Percentiles rank a stretch among this genome's conserved stretches.
phyloP scores from a whole-genome alignment of 2,329 filamentous ascomycete genomes.

The Aspergillus viridinutans region DNA sequence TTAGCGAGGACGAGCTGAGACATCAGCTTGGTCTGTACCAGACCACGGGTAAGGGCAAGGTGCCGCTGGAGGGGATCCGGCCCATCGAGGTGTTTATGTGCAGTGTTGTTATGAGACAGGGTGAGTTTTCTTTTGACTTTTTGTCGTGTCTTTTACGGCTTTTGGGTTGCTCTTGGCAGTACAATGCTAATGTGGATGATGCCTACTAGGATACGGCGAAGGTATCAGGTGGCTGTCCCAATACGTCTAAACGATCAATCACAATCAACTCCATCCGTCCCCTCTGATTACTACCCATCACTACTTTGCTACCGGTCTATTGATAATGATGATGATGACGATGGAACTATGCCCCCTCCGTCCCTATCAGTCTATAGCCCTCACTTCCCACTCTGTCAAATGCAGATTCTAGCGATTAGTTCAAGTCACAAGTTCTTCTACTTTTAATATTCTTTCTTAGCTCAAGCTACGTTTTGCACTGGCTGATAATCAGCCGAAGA shows the following conservation, averaged over 20 bases:
- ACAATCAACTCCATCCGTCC: background rate
- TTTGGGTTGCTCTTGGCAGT: background rate
- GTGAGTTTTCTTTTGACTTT: constrained; percentile 41
- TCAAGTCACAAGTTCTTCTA: background rate
- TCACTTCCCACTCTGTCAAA: background rate
- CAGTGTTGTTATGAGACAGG: constrained; percentile 97
- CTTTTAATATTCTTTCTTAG: background rate
- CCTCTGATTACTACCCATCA: background rate
- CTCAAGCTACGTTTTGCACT: background rate
- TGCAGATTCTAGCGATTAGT: background rate
- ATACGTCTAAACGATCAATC: constrained; percentile 63
- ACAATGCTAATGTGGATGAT: constrained; percentile 5
- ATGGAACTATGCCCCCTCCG: background rate
- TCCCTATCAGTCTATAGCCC: background rate
- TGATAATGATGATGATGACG: background rate
- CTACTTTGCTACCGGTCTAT: background rate
- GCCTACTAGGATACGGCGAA: constrained; percentile 68
- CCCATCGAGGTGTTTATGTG: constrained; percentile 99
- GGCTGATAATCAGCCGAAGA: background rate
- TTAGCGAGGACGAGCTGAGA: constrained; percentile 92
- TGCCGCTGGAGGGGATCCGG: constrained; percentile 83
- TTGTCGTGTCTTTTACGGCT: background rate
- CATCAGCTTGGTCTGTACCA: constrained; percentile 91
- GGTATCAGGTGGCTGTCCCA: constrained; percentile 89
- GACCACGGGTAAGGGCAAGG: constrained; percentile 93